Percentiles rank a stretch among this genome's conserved stretches.
These are phyloP conservation scores for Termitomyces bulborhizus DNA, from an alignment of 768 basidiomycete genomes.

Conservation along the genomic window DNA sequence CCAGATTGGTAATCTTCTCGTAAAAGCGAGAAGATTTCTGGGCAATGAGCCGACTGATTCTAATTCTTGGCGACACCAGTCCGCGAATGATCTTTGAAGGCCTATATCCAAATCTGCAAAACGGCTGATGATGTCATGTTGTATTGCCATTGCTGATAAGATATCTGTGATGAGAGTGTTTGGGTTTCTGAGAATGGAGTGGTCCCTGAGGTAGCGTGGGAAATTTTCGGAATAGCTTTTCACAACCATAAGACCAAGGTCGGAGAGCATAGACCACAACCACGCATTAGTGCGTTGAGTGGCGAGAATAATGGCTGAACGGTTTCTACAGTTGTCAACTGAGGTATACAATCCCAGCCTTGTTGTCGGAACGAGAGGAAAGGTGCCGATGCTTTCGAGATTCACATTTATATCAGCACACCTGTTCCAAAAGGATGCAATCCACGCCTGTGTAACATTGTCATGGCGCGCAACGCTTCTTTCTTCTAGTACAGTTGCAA, in stretches of 20 bases:
- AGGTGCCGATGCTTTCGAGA: slow-evolving; percentile 14
- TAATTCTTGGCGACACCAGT: slow-evolving; percentile 23
- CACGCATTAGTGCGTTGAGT: slow-evolving; percentile 7
- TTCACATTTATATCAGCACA: slow-evolving; percentile 6
- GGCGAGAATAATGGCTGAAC: slow-evolving; percentile 19
- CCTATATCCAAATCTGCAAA: slow-evolving; percentile 15
- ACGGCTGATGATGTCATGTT: background rate
- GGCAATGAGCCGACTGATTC: background rate
- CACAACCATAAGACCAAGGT: slow-evolving; percentile 21
- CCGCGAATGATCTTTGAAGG: slow-evolving; percentile 16
- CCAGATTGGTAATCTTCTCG: slow-evolving; percentile 17
- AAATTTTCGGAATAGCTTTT: slow-evolving; percentile 8
- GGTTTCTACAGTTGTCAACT: slow-evolving; percentile 20
- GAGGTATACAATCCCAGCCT: slow-evolving; percentile 23
- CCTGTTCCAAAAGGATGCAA: slow-evolving; percentile 27
- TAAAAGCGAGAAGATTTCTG: slow-evolving; percentile 12
- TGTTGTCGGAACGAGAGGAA: slow-evolving; percentile 29
- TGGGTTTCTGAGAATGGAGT: slow-evolving; percentile 9
- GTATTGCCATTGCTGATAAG: slow-evolving; percentile 10
- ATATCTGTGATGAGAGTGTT: slow-evolving; percentile 12
- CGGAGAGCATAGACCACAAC: slow-evolving; percentile 13
- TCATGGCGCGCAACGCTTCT: background rate
- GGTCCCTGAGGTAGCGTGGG: slow-evolving; percentile 12
- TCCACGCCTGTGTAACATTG: slow-evolving; percentile 16
- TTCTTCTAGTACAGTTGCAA: slow-evolving; percentile 3